Evolutionary conservation across 2,329 filamentous ascomycete genomes (phyloP), one percentile per base, ranked within the genome.

Genomic region (Colletotrichum cereale): DNA sequence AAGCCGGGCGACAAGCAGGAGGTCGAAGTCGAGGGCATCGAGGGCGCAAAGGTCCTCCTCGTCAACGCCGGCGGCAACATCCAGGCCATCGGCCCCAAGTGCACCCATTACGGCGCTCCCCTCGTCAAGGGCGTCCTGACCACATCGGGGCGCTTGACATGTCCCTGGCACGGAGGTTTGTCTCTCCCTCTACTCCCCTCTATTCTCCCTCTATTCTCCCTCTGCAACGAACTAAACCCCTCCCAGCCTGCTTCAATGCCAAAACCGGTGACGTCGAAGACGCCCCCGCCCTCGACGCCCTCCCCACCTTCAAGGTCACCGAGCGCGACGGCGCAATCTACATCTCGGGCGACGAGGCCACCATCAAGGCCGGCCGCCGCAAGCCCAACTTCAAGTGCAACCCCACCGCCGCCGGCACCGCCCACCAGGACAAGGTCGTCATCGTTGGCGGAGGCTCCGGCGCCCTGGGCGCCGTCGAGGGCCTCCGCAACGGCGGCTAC

Each of bases 121-220:
- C 84, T 99, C 74, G 90, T 91, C 64, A 94, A 96, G 75, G 96
- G 96, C 65, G 91, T 98, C 10, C 83, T 99, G 74, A 93, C 93
- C 10, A 89, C 90, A 3, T 91, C 93, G 75, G 96, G 96, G 6
- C 88, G 94, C 62, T 82, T 99, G 73, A 97, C 94, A 8, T 99
- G 96, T 80, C 95, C 96, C 4, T 98, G 96, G 96, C 96, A 98
- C 80, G 96, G 96, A 84, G 94, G 94, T 96, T 80, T 75, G 86
- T 80, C 36, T 0, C 5, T 50, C 21, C 29, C 18, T 5, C 24
- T 29, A 18, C 11, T 40, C 26, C 26, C 26, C 55, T 10, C 62
- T 44, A 18, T 40, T 12, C 57, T n/a, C 5, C 34, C n/a, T n/a
- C 8, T 34, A n/a, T n/a, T n/a, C 10, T 14, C 29, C 60, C 21